A percentile compares a stretch with the other conserved stretches of the same genome.
These are phyloP conservation scores for Shiraia sp. DNA, from an alignment of 2,329 filamentous ascomycete species.

Conservation along the genomic window DNA sequence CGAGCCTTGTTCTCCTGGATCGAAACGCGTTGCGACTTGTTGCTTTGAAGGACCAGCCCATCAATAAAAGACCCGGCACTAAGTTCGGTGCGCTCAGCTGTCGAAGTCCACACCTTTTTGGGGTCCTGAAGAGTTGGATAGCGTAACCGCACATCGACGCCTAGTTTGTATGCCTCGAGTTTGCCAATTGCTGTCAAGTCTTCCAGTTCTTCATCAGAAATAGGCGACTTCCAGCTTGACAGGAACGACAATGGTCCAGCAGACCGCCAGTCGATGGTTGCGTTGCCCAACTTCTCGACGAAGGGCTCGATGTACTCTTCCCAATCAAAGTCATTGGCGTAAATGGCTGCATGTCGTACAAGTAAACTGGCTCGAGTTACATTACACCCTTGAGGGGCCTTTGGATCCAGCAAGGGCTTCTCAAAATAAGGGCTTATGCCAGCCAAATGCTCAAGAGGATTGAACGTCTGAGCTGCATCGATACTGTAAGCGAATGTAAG, in stretches of 20 bases:
- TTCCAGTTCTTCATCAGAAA: constrained; percentile 60
- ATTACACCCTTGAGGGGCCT: constrained; percentile 56
- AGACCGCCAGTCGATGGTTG: constrained; percentile 61
- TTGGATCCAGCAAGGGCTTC: constrained; percentile 52
- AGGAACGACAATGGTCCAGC: constrained; percentile 62
- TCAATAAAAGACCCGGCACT: constrained; percentile 63
- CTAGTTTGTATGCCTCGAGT: constrained; percentile 63
- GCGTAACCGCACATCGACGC: constrained; percentile 61
- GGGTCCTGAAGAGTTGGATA: constrained; percentile 61
- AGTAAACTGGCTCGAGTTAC: constrained; percentile 50
- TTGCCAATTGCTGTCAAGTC: constrained; percentile 65
- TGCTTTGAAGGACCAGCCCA: constrained; percentile 58
- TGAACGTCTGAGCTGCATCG: constrained; percentile 47
- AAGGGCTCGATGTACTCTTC: constrained; percentile 57
- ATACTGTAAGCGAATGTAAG: constrained; percentile 32
- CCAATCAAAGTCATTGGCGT: constrained; percentile 58
- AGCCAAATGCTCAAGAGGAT: constrained; percentile 55
- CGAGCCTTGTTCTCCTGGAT: constrained; percentile 61
- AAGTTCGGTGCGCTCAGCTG: constrained; percentile 63
- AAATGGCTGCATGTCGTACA: constrained; percentile 56
- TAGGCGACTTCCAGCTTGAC: constrained; percentile 59
- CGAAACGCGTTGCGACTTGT: constrained; percentile 58
- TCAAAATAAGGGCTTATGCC: constrained; percentile 57
- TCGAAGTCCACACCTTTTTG: constrained; percentile 63
- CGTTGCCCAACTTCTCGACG: constrained; percentile 61